Base-by-base conservation (phyloP, 1,284 basidiomycete genomes). In the Ganoderma sinense region DNA sequence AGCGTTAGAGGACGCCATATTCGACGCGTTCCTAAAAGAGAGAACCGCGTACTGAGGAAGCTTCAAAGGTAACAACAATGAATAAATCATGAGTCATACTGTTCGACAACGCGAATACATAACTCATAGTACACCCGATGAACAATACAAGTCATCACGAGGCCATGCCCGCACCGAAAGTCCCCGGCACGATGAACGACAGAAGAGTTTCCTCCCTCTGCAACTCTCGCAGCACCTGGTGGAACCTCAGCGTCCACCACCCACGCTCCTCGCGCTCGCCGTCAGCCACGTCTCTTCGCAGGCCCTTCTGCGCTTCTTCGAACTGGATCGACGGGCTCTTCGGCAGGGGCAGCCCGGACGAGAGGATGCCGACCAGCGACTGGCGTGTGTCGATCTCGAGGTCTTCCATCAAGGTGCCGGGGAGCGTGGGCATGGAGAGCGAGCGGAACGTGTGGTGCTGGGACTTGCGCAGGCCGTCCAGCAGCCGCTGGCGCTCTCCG, bases 231-330 rank as follows among this genome's bases (percentile, higher is more conserved):
- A 91, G 82, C 6, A 94, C 89, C 72, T 92, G 88, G 73, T 90
- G 89, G 75, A 94, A 94, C 56, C 92, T 83, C 64, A 90, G 75
- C 3, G 89, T 85, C 93, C 94, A 95, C 91, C 92, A 95, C 3
- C 88, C 91, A 0, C 93, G 84, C 74, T 94, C 91, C 77, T 94
- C 91, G 53, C 91, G 80, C 76, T 94, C 93, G 65, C 83, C 83
- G 63, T 82, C 79, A 33, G 78, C 79, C 13, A 73, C 70, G 65
- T 80, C 62, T 40, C 64, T 59, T 3, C 59, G 31, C 11, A 75
- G 72, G 39, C 79, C 74, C 18, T 64, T 65, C 33, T 68, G 31
- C 0, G 74, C 74, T 48, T 84, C 84, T 0, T 80, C 79, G 11
- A 86, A 74, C 72, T 91, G 90, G 66, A 87, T 78, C 0, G 89